Percentiles rank a stretch among this genome's conserved stretches.
These are phyloP conservation scores for Acidiella bohemica DNA, from an alignment of 495 filamentous ascomycete species.

Conservation along the genomic window DNA sequence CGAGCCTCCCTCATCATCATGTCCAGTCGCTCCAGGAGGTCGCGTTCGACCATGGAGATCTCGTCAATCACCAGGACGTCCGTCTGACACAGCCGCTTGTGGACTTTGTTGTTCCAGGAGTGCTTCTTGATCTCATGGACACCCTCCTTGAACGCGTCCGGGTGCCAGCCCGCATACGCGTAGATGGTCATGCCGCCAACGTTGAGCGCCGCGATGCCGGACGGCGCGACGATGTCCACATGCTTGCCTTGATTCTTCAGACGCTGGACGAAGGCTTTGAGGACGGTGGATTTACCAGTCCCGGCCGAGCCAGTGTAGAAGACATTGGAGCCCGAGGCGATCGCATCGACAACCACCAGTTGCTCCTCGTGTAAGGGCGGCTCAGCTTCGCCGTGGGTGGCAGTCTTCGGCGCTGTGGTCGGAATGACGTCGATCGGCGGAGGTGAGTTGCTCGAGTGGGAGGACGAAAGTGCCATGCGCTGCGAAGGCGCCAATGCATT, in stretches of 20 bases:
- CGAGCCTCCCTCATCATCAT: constrained; percentile 26
- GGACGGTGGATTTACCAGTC: constrained; percentile 45
- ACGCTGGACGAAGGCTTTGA: constrained; percentile 35
- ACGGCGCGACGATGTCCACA: constrained; percentile 44
- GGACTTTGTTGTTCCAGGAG: constrained; percentile 32
- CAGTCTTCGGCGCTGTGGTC: background rate
- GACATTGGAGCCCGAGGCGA: constrained; percentile 36
- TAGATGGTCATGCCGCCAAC: constrained; percentile 42
- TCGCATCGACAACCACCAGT: background rate
- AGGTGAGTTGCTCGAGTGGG: background rate
- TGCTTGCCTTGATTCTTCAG: constrained; percentile 24
- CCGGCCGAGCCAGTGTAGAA: constrained; percentile 53
- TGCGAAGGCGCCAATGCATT: background rate
- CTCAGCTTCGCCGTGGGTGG: background rate
- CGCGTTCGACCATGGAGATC: constrained; percentile 44
- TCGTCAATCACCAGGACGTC: constrained; percentile 37
- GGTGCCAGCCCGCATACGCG: constrained; percentile 41
- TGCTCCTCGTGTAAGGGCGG: constrained; percentile 2
- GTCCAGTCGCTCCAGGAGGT: constrained; percentile 42
- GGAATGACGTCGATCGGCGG: background rate
- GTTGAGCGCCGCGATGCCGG: constrained; percentile 41
- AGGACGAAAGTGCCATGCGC: too few species aligned
- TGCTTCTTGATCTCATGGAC: constrained; percentile 17
- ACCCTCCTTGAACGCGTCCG: constrained; percentile 24
- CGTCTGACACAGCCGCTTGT: constrained; percentile 37